Base-by-base conservation (phyloP, 1,139 yeast species). In the Magnusiomyces fungicola region DNA sequence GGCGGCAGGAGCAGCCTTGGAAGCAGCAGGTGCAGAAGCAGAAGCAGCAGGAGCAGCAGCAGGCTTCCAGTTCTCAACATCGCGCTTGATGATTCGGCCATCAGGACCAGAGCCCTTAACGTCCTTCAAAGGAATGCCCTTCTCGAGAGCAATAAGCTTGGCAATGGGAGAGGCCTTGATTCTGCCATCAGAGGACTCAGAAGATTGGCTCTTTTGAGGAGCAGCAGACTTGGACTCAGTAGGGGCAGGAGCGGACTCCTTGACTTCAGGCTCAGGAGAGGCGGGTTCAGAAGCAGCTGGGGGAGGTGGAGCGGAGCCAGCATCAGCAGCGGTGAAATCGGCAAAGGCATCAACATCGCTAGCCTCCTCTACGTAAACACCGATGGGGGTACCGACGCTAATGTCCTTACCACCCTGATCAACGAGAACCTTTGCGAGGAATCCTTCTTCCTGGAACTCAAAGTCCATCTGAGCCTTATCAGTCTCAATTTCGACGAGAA, bases 381-480 rank as follows among this genome's bases (percentile, higher is more conserved):
- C 98, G 68, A 94, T 86, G 64, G 98, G 97, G 71, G 83, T 80
- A 61, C 95, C 95, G 49, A 92, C 96, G 46, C 95, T 89, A 51
- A 94, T 74, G 62, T 92, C 96, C 70, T 88, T 82, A 53, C 96
- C 70, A 49, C 97, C 97, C 57, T 82, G 90, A 34, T 79, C 89
- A 56, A 89, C 76, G 60, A 94, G 75, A 60, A 89, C 82, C 76
- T 92, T 87, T 58, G 98, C 97, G 65, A 92, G 75, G 73, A 67
- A 89, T 53, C 98, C 99, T 53, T 94, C 99, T 62, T 94, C 99
- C 74, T 90, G 97, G 76, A 92, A 92, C 72, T 92, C 99, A 64
- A 89, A 92, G 72, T 94, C 99, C 96, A 92, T 92, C 57, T 90
- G 84, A 52, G 99, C 98, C 76, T 92, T 92, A 69, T 92, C 99